phyloP scores from a whole-genome alignment of 331 rosid species.

The Malus hybrid region DNA sequence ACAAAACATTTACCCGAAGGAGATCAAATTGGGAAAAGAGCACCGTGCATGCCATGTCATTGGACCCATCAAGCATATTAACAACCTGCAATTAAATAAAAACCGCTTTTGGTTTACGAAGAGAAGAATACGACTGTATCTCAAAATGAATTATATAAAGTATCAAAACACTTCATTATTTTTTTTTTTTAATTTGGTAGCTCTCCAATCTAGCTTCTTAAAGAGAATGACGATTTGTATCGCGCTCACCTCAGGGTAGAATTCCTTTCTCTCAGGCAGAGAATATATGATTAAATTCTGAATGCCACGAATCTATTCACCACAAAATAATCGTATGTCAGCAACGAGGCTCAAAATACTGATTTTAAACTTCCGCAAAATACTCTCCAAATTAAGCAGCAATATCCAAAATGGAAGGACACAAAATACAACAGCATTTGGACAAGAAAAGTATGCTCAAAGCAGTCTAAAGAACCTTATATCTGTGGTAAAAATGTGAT shows the following conservation, averaged over 20 bases:
- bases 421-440: neutral
- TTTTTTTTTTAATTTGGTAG: neutral
- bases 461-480: conserved; percentile 46
- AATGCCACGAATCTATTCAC: conserved; percentile 70
- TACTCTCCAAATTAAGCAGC: neutral
- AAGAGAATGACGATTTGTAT: neutral
- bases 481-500: conserved; percentile 86
- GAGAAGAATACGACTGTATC: neutral
- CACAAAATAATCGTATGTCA: conserved; percentile 6
- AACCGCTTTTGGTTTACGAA: neutral
- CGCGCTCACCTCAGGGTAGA: conserved; percentile 74
- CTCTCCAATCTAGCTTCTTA: neutral
- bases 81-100: conserved; percentile 45
- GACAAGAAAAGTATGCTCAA: neutral
- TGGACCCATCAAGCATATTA: conserved; percentile 67
- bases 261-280: conserved; percentile 86
- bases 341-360: neutral
- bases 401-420: neutral
- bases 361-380: neutral
- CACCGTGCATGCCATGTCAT: conserved; percentile 49
- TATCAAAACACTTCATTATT: neutral
- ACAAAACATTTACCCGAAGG: conserved; percentile 42
- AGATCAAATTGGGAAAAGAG: conserved; percentile 38
- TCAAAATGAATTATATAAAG: neutral
- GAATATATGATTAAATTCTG: conserved; percentile 68